Evolutionary conservation across 2,329 filamentous ascomycete genomes (phyloP), one percentile per base, ranked within the genome.

Genomic region (Scortechinia acanthostroma): DNA sequence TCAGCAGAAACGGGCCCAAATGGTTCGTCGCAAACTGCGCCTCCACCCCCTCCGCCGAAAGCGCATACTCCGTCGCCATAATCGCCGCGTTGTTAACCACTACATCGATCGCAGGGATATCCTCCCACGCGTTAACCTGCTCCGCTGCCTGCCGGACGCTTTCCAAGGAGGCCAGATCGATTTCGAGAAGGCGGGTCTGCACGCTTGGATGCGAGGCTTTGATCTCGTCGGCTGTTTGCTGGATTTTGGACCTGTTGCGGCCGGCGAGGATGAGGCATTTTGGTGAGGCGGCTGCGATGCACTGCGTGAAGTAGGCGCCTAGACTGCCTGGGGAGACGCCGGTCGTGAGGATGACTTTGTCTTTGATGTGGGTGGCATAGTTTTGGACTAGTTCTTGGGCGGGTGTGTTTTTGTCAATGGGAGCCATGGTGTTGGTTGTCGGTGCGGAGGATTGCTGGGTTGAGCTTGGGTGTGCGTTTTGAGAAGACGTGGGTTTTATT

Each of bases 221-320:
- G 45, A 74, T 58, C 43, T 56, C 53, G 3, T 64, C 56, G n/a
- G 59, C 58, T 0, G 66, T 64, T 1, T 60, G 54, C 17, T 64
- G 54, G 3, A 66, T 48, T 45, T 72, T 76, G 14, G 56, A 44
- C 3, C 53, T 44, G 42, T 58, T 69, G 46, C 73, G 71, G 22
- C 69, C 68, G 4, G 62, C 68, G 21, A 74, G 64, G 43, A 71
- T 68, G 45, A 76, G 64, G 21, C 65, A 53, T 2, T 54, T 49
- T 0, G 71, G 69, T 1, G 60, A 53, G 21, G 61, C 62, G 10
- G 60, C 52, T 17, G 71, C 69, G 35, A 73, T 55, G 30, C 59
- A 50, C 14, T 55, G 46, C 22, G 60, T 57, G 42, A 68, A 69
- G 4, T 50, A 46, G 21, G 59, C 58, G n/a, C 68, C 68, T 14